Conservation (phyloP, 1,284 basidiomycete genomes). For the Melampsora larici-populina region DNA sequence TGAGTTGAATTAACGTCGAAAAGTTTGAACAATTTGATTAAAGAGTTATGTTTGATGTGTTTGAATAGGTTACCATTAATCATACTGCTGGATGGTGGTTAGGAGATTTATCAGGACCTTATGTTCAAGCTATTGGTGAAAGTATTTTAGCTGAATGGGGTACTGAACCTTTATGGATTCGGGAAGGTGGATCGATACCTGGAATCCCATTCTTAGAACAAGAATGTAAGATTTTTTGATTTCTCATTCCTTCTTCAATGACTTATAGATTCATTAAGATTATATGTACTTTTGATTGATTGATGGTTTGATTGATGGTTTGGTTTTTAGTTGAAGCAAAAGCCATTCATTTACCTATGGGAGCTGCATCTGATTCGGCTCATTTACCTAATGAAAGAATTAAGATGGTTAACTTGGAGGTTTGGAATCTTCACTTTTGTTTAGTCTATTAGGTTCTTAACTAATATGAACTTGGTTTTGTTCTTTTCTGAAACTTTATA, state of each 20-base stretch:
- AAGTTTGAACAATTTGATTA: background rate
- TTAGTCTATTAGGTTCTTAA: background rate
- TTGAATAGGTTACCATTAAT: slow-evolving; percentile 66
- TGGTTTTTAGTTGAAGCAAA: slow-evolving; percentile 57
- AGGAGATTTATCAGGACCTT: slow-evolving; percentile 73
- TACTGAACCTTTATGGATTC: slow-evolving; percentile 74
- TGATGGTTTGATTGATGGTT: background rate
- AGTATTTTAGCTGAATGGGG: slow-evolving; percentile 83
- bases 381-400: slow-evolving; percentile 57
- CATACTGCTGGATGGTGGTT: slow-evolving; percentile 95
- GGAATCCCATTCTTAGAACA: slow-evolving; percentile 83
- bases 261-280: background rate
- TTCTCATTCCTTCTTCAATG: background rate
- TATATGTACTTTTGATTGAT: background rate
- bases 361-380: slow-evolving; percentile 66
- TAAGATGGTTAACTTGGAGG: slow-evolving; percentile 55
- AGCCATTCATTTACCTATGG: slow-evolving; percentile 82
- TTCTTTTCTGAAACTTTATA: background rate
- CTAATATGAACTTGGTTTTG: background rate
- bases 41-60: background rate
- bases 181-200: slow-evolving; percentile 71
- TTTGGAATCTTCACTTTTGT: slow-evolving; percentile 44
- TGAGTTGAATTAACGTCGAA: slow-evolving; percentile 51
- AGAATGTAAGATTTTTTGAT: slow-evolving; percentile 57
- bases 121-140: slow-evolving; percentile 76